Evolutionary conservation across 1,284 basidiomycete genomes (phyloP).

Genomic region (Porogramme epimiltina): DNA sequence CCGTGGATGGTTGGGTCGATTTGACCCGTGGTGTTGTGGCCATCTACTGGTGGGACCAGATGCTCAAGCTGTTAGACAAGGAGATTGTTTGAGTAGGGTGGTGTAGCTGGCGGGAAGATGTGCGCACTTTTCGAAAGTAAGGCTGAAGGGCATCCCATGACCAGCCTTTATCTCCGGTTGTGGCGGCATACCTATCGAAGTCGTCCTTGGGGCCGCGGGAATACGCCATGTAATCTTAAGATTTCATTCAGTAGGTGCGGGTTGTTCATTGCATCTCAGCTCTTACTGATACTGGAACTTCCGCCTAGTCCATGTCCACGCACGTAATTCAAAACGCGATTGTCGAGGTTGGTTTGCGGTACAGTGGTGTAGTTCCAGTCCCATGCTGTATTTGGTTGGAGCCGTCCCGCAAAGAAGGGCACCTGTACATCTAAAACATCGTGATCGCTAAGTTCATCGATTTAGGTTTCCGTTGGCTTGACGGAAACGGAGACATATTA

Average conservation of each 20-base stretch:
- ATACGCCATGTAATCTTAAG: conserved; percentile 42
- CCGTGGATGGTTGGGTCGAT: conserved; percentile 21
- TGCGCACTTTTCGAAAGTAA: conserved; percentile 31
- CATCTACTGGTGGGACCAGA: conserved; percentile 21
- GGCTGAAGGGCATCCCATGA: conserved; percentile 39
- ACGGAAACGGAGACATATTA: background rate
- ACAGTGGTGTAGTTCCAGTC: conserved; percentile 41
- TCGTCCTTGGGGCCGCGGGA: conserved; percentile 43
- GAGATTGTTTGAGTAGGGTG: too few relatives aligned
- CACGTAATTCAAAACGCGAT: conserved; percentile 31
- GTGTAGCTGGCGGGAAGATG: background rate
- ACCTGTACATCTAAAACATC: conserved; percentile 22
- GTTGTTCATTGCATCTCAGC: too few relatives aligned
- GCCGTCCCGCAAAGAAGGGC: conserved; percentile 23
- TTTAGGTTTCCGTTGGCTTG: background rate
- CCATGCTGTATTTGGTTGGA: conserved; percentile 21
- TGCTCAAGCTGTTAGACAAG: conserved; percentile 19
- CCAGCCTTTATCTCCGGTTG: conserved; percentile 43
- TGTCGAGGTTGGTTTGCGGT: conserved; percentile 33
- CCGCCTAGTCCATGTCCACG: conserved; percentile 42
- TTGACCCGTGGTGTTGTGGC: conserved; percentile 17
- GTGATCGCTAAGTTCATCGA: conserved; percentile 27
- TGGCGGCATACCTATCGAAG: conserved; percentile 38
- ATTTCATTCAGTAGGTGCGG: too few relatives aligned
- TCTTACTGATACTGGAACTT: conserved; percentile 37